These are phyloP conservation scores for Populus deltoides DNA, from an alignment of 345 rosid genomes.

Conservation along the genomic window DNA sequence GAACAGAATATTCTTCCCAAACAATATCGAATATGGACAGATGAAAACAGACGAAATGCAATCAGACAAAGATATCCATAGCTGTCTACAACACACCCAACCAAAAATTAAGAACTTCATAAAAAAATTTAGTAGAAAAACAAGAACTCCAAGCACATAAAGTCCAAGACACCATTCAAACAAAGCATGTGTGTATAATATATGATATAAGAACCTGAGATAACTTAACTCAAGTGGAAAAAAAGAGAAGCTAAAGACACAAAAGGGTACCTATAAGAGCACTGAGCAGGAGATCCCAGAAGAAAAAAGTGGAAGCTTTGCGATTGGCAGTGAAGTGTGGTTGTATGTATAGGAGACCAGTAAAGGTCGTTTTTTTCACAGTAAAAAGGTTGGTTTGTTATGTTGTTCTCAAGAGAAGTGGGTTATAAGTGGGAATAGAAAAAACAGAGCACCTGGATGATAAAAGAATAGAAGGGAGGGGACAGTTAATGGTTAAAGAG, in stretches of 20 bases:
- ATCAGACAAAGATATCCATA: too few species aligned
- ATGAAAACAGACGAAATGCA: too few species aligned
- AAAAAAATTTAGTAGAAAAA: too few species aligned
- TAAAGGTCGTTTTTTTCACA: too few species aligned
- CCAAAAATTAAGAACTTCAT: too few species aligned
- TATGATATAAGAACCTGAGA: neutral
- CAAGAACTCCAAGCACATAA: too few species aligned
- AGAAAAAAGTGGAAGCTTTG: neutral
- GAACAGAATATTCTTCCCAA: too few species aligned
- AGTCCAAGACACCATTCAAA: neutral
- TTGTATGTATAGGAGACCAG: too few species aligned
- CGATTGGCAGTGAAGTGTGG: neutral
- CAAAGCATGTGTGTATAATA: neutral
- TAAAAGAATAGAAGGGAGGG: neutral
- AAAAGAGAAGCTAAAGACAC: neutral
- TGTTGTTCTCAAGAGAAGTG: neutral
- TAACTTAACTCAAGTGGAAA: too few species aligned
- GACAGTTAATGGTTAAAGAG: neutral
- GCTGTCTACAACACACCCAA: too few species aligned
- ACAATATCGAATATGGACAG: too few species aligned
- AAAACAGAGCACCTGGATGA: neutral
- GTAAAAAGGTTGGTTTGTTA: neutral
- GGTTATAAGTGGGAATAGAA: neutral
- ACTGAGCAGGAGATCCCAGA: constrained; percentile 7
- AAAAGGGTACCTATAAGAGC: neutral